Conservation (phyloP, 2,329 filamentous ascomycete genomes). For the Fusarium pseudonygamai region DNA sequence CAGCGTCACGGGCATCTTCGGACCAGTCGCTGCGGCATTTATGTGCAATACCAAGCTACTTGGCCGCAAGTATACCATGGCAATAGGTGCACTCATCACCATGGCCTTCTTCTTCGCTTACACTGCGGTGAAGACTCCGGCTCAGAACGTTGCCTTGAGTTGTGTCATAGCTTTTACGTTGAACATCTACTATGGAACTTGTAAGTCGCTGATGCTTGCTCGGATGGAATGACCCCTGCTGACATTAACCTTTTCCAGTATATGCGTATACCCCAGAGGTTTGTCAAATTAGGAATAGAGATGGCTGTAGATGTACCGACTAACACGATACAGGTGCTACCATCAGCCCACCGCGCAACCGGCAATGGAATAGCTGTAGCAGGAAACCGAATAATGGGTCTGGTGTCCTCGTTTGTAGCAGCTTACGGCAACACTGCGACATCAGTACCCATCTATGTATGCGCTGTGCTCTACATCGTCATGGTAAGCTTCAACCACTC, state of each 20-base stretch:
- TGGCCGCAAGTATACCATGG: background rate
- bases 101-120: background rate
- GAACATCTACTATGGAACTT: background rate
- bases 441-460: background rate
- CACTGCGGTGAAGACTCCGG: background rate
- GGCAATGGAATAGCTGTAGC: background rate
- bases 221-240: no score
- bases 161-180: background rate
- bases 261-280: background rate
- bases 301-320: fast-evolving
- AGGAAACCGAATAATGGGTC: background rate
- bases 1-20: background rate
- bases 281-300: fast-evolving
- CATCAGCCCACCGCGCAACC: background rate
- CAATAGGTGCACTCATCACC: background rate
- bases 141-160: background rate
- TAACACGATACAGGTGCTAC: background rate
- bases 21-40: background rate
- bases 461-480: background rate
- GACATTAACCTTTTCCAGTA: background rate
- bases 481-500: background rate
- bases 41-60: background rate
- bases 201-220: no score
- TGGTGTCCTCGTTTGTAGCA: background rate
- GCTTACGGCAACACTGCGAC: background rate